phyloP scores from a whole-genome alignment of 768 basidiomycete genomes.

The Amanita muscaria region DNA sequence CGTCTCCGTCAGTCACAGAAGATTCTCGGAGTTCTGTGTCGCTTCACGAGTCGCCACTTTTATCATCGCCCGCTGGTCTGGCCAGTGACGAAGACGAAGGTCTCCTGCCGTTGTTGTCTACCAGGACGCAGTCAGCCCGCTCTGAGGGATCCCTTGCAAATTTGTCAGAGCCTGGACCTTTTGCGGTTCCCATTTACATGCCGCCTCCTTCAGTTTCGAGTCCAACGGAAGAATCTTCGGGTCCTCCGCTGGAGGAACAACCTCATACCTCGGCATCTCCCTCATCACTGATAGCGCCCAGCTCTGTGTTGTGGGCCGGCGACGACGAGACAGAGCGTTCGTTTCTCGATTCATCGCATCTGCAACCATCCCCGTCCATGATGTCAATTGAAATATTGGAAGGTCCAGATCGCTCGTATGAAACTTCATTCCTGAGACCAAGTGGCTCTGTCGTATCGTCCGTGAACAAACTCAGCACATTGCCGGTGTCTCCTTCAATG shows the following conservation, averaged over 20 bases:
- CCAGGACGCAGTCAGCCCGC: neutral
- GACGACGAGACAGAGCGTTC: conserved; percentile 48
- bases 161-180: neutral
- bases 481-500: conserved; percentile 23
- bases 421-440: conserved; percentile 67
- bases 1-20: conserved; percentile 12
- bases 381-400: conserved; percentile 48
- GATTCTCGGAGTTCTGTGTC: conserved; percentile 23
- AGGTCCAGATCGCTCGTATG: conserved; percentile 54
- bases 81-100: conserved; percentile 10
- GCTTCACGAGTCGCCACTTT: conserved; percentile 13
- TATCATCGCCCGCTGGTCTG: conserved; percentile 14
- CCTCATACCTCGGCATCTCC: conserved; percentile 29
- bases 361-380: conserved; percentile 62
- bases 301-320: conserved; percentile 43
- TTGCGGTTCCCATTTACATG: neutral
- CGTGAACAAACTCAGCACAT: conserved; percentile 19
- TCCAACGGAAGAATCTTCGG: conserved; percentile 19
- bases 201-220: conserved; percentile 13
- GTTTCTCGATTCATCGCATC: conserved; percentile 72
- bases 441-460: conserved; percentile 42
- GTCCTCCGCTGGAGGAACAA: conserved; percentile 31
- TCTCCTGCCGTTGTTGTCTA: neutral
- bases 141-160: neutral
- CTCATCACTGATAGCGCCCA: conserved; percentile 21